phyloP scores from a whole-genome alignment of 2,329 filamentous ascomycete species.

The Phialophora macrospora region DNA sequence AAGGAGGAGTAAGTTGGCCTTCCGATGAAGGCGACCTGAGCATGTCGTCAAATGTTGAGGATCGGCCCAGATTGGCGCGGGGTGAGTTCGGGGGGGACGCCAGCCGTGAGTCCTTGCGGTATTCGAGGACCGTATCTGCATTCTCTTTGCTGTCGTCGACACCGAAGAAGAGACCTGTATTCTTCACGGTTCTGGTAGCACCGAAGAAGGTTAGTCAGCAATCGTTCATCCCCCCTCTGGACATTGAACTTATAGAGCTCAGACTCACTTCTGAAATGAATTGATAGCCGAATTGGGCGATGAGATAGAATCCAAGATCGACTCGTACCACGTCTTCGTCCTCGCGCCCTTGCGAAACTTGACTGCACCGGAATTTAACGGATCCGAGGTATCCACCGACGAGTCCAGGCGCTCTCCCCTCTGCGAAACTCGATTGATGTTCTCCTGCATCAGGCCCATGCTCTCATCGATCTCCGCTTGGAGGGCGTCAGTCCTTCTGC shows the following conservation, averaged over 20 bases:
- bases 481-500: neutral
- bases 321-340: slow-evolving; percentile 20
- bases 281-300: slow-evolving; percentile 16
- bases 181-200: slow-evolving; percentile 18
- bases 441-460: neutral
- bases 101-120: neutral
- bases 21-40: slow-evolving; percentile 1
- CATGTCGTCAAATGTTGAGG: slow-evolving; percentile 14
- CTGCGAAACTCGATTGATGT: neutral
- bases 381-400: neutral
- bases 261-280: slow-evolving; percentile 20
- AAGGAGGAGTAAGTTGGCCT: neutral
- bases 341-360: neutral
- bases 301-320: slow-evolving; percentile 16
- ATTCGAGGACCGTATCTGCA: slow-evolving; percentile 9
- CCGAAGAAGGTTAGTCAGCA: neutral
- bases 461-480: slow-evolving; percentile 1
- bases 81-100: neutral
- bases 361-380: neutral
- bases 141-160: slow-evolving; percentile 15
- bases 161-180: slow-evolving; percentile 19
- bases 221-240: neutral
- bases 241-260: neutral
- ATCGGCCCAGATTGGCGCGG: neutral
- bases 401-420: neutral